A percentile compares a stretch with the other conserved stretches of the same genome.
Conservation (phyloP, 805 yeast genomes). For the Yarrowia divulgata region DNA sequence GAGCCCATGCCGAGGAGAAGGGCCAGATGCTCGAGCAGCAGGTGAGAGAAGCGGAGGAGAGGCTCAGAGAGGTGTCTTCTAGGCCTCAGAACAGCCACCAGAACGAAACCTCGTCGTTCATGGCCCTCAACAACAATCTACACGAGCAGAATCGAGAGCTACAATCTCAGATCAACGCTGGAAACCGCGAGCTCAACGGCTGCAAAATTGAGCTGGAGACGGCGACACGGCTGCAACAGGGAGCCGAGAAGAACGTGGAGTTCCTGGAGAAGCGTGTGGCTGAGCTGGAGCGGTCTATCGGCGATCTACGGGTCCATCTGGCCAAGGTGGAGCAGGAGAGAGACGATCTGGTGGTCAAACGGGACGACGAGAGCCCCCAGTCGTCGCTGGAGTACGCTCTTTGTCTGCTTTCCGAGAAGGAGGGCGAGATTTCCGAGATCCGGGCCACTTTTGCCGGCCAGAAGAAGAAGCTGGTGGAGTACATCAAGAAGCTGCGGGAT, state of each 20-base stretch:
- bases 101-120: neutral
- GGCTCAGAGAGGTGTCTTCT: constrained; percentile 11
- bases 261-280: constrained; percentile 31
- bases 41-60: constrained; percentile 24
- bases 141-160: constrained; percentile 26
- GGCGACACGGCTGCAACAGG: constrained; percentile 24
- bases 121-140: constrained; percentile 28
- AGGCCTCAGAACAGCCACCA: neutral
- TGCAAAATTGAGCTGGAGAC: constrained; percentile 6
- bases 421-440: constrained; percentile 18
- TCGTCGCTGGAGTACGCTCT: constrained; percentile 31
- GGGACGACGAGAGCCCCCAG: constrained; percentile 16
- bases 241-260: constrained; percentile 29
- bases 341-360: neutral
- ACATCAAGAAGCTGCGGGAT: constrained; percentile 8
- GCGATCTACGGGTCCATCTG: constrained; percentile 21
- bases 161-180: constrained; percentile 10
- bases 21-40: constrained; percentile 24
- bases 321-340: constrained; percentile 33
- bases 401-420: constrained; percentile 33
- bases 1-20: constrained; percentile 29
- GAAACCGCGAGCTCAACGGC: constrained; percentile 10
- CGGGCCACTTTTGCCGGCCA: constrained; percentile 2
- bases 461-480: constrained; percentile 40
- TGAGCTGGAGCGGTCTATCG: constrained; percentile 15